Base-by-base conservation (phyloP, 768 basidiomycete genomes). In the Solioccasus polychromus region DNA sequence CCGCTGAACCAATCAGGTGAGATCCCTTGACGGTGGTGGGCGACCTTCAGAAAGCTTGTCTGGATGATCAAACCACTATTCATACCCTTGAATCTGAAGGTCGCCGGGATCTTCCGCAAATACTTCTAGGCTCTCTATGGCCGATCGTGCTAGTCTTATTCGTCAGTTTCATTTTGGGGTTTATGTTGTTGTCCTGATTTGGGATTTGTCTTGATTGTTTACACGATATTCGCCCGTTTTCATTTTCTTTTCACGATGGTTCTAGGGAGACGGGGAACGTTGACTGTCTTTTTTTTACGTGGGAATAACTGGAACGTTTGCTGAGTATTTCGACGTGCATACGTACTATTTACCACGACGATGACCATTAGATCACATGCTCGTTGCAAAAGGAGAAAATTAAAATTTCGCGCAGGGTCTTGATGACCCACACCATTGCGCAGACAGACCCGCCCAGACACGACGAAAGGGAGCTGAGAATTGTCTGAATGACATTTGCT, bases 1-100 rank as follows among this genome's bases (percentile, higher is more conserved):
- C 34, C 38, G 23, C 12, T 48, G 42, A 42, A 40, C 31, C 24
- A 48, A 39, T 32, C 47, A n/a, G 56, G 39, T 35, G 45, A 52
- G 54, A 51, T 36, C 48, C 70, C 71, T 58, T 74, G 72, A 74
- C 72, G 71, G 67, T 72, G 62, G 70, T 69, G 72, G 73, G 72
- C 72, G 72, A 68, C 72, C 66, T 68, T 74, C 59, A 66, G 72
- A 64, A 59, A 59, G 51, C 60, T 73, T 55, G 65, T 66, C 50
- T 73, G 67, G 70, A 61, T 73, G 47, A 66, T 68, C 51, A 62
- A 64, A 57, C 71, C 69, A 39, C 48, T 71, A 43, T 58, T 70
- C 52, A 58, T 71, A 53, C 72, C 71, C 45, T 60, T 73, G 55
- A 56, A 68, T 57, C 70, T 72, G 63, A 75, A 65, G 69, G 72